Conservation (phyloP, 495 filamentous ascomycete genomes). For the Cudoniella acicularis region DNA sequence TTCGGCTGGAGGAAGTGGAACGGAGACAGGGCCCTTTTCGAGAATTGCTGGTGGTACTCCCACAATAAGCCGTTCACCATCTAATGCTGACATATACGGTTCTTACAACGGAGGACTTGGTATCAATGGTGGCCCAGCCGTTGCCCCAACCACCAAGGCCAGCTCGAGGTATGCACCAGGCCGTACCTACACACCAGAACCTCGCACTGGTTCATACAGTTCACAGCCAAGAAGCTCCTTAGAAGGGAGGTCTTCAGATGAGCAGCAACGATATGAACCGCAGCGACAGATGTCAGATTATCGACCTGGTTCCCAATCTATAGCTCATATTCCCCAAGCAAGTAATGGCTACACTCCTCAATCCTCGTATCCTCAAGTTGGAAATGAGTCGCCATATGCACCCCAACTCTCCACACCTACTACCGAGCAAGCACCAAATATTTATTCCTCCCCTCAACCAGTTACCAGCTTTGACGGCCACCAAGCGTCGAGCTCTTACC, state of each 20-base stretch:
- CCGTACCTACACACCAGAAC: conserved; percentile 24
- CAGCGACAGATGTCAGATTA: conserved; percentile 41
- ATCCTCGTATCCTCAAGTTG: conserved; percentile 11
- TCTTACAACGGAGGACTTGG: conserved; percentile 32
- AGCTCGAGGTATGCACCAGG: conserved; percentile 64
- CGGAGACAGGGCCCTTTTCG: conserved; percentile 73
- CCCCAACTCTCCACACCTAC: conserved; percentile 12
- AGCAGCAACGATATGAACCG: conserved; percentile 35
- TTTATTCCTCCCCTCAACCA: conserved; percentile 15
- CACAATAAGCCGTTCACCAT: conserved; percentile 76
- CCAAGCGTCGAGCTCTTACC: conserved; percentile 8
- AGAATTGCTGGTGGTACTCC: conserved; percentile 75
- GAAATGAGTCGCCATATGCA: conserved; percentile 8
- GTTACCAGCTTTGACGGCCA: conserved; percentile 7
- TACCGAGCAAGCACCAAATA: conserved; percentile 11
- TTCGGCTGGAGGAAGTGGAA: conserved; percentile 50
- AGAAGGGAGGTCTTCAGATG: conserved; percentile 38
- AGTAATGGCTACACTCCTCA: conserved; percentile 12
- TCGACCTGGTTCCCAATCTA: conserved; percentile 28
- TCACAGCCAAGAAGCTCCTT: conserved; percentile 42
- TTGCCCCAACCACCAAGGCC: conserved; percentile 28
- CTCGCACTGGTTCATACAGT: conserved; percentile 29
- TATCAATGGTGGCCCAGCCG: conserved; percentile 16
- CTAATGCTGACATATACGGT: conserved; percentile 72
- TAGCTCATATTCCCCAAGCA: not conserved